phyloP scores from a whole-genome alignment of 1,284 basidiomycete genomes.

The Pterulicium gracile region DNA sequence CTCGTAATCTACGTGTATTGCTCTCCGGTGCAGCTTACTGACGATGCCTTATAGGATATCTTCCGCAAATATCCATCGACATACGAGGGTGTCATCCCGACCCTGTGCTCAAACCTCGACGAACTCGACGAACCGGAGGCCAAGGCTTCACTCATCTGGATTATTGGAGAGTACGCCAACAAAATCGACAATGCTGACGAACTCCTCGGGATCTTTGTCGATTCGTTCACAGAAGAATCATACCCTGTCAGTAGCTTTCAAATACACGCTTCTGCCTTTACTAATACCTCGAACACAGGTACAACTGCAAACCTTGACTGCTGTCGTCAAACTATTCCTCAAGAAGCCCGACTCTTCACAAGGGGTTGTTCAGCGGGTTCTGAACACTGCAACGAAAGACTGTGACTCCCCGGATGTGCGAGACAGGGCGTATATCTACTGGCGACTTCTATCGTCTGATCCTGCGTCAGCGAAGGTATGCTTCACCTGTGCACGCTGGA shows the following conservation, averaged over 20 bases:
- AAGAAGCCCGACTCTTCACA: conserved; percentile 90
- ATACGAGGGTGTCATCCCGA: conserved; percentile 95
- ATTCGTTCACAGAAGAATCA: conserved; percentile 89
- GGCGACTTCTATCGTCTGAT: conserved; percentile 89
- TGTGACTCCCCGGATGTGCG: conserved; percentile 97
- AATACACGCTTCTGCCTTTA: conserved; percentile 1
- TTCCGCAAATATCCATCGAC: conserved; percentile 97
- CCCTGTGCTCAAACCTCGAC: conserved; percentile 89
- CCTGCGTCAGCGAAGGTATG: conserved; percentile 85
- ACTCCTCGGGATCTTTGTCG: conserved; percentile 82
- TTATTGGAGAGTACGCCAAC: conserved; percentile 95
- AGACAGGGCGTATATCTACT: conserved; percentile 94
- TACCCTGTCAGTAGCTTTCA: conserved; percentile 54
- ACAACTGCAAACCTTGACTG: conserved; percentile 91
- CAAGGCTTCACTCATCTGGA: conserved; percentile 97
- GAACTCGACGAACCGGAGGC: conserved; percentile 97
- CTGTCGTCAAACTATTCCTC: conserved; percentile 94
- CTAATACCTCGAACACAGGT: conserved; percentile 41
- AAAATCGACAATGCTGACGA: conserved; percentile 97
- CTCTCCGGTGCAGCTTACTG: background rate
- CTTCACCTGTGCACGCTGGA: conserved; percentile 2
- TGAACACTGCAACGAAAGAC: conserved; percentile 92
- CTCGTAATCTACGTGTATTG: conserved; percentile 19
- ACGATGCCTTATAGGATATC: conserved; percentile 83
- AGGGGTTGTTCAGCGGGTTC: conserved; percentile 79